These are phyloP conservation scores for Xylariaceae sp. DNA, from an alignment of 2,329 filamentous ascomycete species.

Conservation along the genomic window DNA sequence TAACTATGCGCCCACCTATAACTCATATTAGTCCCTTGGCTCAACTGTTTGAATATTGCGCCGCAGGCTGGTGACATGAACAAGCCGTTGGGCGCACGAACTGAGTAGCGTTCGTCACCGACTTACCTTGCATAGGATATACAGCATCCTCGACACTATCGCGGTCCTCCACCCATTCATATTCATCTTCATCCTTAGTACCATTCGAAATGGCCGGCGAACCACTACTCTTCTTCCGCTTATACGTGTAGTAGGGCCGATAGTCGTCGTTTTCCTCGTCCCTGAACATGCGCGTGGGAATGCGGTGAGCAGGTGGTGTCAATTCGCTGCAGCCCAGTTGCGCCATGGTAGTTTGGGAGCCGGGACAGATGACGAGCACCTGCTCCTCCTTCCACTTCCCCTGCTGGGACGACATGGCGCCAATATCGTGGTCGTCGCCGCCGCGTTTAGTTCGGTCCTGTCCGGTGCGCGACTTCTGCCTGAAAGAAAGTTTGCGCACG, in stretches of 20 bases:
- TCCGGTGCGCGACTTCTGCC: neutral
- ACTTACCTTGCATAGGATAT: constrained; percentile 69
- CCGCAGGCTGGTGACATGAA: too few species aligned
- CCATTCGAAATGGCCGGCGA: constrained; percentile 24
- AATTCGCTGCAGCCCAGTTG: constrained; percentile 89
- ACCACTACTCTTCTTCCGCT: constrained; percentile 45
- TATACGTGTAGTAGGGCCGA: constrained; percentile 72
- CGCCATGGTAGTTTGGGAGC: constrained; percentile 84
- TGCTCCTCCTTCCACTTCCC: constrained; percentile 62
- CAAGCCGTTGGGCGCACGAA: neutral
- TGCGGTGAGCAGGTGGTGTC: constrained; percentile 79
- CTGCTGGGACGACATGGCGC: constrained; percentile 49
- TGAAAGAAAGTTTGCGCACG: neutral
- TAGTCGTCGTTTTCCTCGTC: constrained; percentile 75
- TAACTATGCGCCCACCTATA: constrained; percentile 69
- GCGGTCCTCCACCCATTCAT: constrained; percentile 81
- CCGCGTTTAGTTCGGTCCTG: neutral
- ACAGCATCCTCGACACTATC: constrained; percentile 85
- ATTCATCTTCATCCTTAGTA: constrained; percentile 52
- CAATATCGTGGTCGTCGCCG: constrained; percentile 2
- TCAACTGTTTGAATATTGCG: too few species aligned
- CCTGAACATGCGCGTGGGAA: constrained; percentile 92
- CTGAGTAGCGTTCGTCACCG: neutral
- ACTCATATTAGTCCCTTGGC: too few species aligned
- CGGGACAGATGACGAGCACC: constrained; percentile 69